Percentiles rank a stretch among this genome's conserved stretches.
Evolutionary conservation across 139 green algal genomes (phyloP).

Genomic region (Chlamydomonas sp.): DNA sequence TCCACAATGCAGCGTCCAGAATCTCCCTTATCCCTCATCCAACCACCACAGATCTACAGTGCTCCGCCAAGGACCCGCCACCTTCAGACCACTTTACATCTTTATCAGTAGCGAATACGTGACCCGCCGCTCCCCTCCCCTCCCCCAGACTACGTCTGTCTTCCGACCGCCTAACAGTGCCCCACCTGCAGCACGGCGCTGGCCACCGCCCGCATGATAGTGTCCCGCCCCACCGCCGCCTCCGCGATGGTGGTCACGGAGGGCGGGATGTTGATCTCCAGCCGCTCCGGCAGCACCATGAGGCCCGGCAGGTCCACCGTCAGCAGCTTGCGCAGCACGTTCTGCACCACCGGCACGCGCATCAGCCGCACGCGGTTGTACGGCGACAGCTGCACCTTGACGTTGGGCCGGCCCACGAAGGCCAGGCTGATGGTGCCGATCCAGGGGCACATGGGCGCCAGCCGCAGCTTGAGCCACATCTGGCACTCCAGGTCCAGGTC

Average conservation of each 20-base stretch:
- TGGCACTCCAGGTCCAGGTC: slow-evolving; percentile 94
- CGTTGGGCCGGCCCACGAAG: slow-evolving; percentile 89
- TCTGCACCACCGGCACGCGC: slow-evolving; percentile 90
- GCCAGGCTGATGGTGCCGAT: slow-evolving; percentile 91
- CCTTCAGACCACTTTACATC: too few species aligned
- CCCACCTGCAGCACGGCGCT: slow-evolving; percentile 82
- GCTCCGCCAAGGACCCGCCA: too few species aligned
- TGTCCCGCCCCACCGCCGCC: slow-evolving; percentile 90
- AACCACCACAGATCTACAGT: too few species aligned
- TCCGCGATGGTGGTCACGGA: slow-evolving; percentile 89
- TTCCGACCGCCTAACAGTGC: too few species aligned
- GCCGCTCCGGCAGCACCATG: slow-evolving; percentile 92
- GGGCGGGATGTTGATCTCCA: slow-evolving; percentile 93
- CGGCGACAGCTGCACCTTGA: slow-evolving; percentile 93
- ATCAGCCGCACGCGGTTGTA: slow-evolving; percentile 96
- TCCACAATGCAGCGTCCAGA: too few species aligned
- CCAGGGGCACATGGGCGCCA: slow-evolving; percentile 93
- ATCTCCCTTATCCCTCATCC: too few species aligned
- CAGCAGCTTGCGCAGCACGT: slow-evolving; percentile 89
- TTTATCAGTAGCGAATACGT: too few species aligned
- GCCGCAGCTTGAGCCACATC: slow-evolving; percentile 95
- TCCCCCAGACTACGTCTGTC: not conserved
- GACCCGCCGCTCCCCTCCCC: not conserved
- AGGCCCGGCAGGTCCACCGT: slow-evolving; percentile 93
- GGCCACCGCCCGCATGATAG: slow-evolving; percentile 92